A percentile compares a stretch with the other conserved stretches of the same genome.
These are phyloP conservation scores for Dioszegia hungarica DNA, from an alignment of 768 basidiomycete species.

Conservation along the genomic window DNA sequence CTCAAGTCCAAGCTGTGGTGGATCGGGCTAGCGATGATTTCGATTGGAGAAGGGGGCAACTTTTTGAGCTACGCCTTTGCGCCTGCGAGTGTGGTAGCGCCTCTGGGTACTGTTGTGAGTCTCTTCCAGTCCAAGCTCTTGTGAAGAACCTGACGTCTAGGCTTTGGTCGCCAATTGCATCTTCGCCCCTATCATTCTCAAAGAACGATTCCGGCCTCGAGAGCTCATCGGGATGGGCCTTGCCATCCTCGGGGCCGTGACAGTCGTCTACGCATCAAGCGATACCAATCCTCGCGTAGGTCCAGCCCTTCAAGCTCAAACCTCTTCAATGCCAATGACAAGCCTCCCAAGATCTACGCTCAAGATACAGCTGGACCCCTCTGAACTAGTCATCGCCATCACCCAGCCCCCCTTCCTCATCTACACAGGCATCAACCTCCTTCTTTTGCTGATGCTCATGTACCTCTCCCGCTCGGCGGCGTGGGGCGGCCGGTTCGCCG, in stretches of 20 bases:
- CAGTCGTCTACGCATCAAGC: slow-evolving; percentile 80
- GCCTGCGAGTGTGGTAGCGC: slow-evolving; percentile 64
- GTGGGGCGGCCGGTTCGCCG: slow-evolving; percentile 64
- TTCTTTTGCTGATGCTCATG: slow-evolving; percentile 57
- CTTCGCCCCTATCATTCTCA: slow-evolving; percentile 74
- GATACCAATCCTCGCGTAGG: slow-evolving; percentile 59
- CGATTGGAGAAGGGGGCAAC: slow-evolving; percentile 83
- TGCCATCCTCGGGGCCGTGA: slow-evolving; percentile 81
- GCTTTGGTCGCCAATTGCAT: slow-evolving; percentile 93
- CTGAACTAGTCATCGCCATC: slow-evolving; percentile 65
- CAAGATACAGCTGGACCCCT: slow-evolving; percentile 56
- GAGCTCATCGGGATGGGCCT: slow-evolving; percentile 55
- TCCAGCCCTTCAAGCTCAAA: neutral
- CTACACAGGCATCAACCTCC: slow-evolving; percentile 64
- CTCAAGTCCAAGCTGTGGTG: slow-evolving; percentile 87
- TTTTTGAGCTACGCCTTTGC: slow-evolving; percentile 58
- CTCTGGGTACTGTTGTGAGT: slow-evolving; percentile 77
- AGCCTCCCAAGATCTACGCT: too few relatives aligned
- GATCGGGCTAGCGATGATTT: slow-evolving; percentile 81
- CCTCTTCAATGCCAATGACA: too few relatives aligned
- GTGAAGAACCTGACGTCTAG: slow-evolving; percentile 51
- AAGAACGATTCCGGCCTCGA: slow-evolving; percentile 71
- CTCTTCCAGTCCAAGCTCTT: neutral
- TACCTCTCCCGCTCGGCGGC: slow-evolving; percentile 60
- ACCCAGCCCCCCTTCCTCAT: slow-evolving; percentile 67